These are phyloP conservation scores for Cnidoscolus chayamansa DNA, from an alignment of 441 rosid species.

Conservation along the genomic window DNA sequence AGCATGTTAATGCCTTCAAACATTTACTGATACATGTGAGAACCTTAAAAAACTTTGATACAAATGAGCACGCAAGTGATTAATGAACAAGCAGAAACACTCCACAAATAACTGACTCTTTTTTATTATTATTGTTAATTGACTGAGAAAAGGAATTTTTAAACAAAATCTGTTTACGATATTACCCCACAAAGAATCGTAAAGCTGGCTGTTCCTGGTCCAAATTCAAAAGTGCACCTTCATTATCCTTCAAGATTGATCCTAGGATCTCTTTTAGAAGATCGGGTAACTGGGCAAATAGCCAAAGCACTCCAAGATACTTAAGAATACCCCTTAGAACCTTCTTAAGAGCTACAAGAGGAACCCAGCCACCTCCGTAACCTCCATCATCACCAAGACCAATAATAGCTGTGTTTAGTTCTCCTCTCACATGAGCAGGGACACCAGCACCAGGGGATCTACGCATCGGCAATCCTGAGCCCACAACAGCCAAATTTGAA, in stretches of 20 bases:
- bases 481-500: constrained; percentile 50
- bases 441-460: constrained; percentile 75
- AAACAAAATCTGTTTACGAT: constrained; percentile 20
- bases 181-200: constrained; percentile 99
- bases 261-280: constrained; percentile 90
- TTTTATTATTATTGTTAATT: neutral
- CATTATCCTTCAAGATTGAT: constrained; percentile 92
- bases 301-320: constrained; percentile 90
- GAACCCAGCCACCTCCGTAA: constrained; percentile 99
- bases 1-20: neutral
- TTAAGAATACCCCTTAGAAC: constrained; percentile 91
- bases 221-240: constrained; percentile 92
- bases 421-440: constrained; percentile 95
- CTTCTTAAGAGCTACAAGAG: constrained; percentile 97
- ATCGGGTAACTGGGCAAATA: constrained; percentile 82
- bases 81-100: neutral
- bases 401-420: constrained; percentile 89
- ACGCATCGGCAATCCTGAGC: constrained; percentile 72
- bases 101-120: neutral
- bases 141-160: neutral
- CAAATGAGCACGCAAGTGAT: neutral
- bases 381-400: constrained; percentile 99
- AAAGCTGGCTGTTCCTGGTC: constrained; percentile 99
- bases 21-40: neutral
- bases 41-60: neutral